Evolutionary conservation across 1,284 basidiomycete genomes (phyloP), one percentile per base, ranked within the genome.

Genomic region (Pyrrhoderma noxium): DNA sequence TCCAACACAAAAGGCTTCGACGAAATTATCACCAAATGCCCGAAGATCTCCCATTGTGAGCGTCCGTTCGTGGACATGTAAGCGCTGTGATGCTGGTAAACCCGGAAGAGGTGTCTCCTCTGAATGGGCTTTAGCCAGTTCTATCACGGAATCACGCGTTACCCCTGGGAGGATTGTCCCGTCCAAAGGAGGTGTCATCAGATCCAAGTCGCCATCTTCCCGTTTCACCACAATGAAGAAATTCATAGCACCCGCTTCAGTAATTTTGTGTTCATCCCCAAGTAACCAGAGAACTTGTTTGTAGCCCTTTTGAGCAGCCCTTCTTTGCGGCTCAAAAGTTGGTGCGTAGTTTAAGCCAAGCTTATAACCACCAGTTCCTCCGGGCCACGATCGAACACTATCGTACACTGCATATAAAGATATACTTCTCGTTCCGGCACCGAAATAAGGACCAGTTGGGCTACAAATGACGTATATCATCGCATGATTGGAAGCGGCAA

Each of bases 301-400:
- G 61, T 91, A 93, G 0, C 89, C 89, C 42, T 75, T 63, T 45
- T 75, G 68, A 1, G 75, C 72, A 0, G 90, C 90, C 8, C 72
- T 62, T 25, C 73, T 67, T 61, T 85, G 83, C 0, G 85, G 79
- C 8, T 75, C 62, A 65, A 91, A 84, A 2, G 76, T 76, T 0
- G 84, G 79, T 0, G 82, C 70, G 61, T 89, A 90, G 68, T 90
- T 91, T 14, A 77, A 59, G 0, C 77, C 77, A n/a, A 87, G 66
- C 64, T 86, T 86, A 67, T 75, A 69, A 0, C 68, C 76, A 18
- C 85, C 85, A 0, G 81, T 85, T 5, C 82, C 88, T 41, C 89
- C 89, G 0, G 89, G 90, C 88, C 89, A 92, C 0, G 90, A 76
- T 40, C 91, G 80, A 3, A 90, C 86, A 56, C 72, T 75, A 44